phyloP scores from a whole-genome alignment of 148 eudicot genomes.

The Selenicereus undatus region DNA sequence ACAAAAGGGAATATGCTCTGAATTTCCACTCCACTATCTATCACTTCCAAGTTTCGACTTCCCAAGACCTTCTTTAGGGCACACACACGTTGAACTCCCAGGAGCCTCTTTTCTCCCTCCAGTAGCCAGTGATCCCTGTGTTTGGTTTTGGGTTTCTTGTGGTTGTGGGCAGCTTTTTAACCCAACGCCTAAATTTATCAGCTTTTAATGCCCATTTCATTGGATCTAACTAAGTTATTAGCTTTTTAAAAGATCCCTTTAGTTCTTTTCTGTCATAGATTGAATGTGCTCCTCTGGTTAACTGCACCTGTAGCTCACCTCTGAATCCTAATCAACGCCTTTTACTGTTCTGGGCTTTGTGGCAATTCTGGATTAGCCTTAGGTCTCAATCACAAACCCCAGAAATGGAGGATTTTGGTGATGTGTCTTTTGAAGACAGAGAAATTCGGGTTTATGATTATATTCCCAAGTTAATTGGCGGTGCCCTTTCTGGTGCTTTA shows the following conservation, averaged over 20 bases:
- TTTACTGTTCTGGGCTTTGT: neutral
- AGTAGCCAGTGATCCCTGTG: neutral
- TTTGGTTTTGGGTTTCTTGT: neutral
- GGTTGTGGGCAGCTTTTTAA: constrained; percentile 12
- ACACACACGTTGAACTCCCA: neutral
- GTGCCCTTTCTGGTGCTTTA: constrained; percentile 55
- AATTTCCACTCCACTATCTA: constrained; percentile 6
- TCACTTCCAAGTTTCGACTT: neutral
- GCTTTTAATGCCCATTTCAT: constrained; percentile 25
- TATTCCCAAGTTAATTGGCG: constrained; percentile 39
- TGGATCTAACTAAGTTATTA: constrained; percentile 16
- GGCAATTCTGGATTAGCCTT: neutral
- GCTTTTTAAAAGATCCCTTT: neutral
- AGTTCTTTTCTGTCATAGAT: neutral
- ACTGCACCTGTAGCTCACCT: constrained; percentile 15
- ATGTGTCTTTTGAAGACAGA: constrained; percentile 24
- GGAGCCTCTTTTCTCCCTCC: neutral
- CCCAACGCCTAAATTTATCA: constrained; percentile 15
- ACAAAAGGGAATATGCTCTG: neutral
- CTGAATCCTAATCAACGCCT: neutral
- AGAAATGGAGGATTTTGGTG: constrained; percentile 36
- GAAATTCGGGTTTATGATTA: constrained; percentile 36
- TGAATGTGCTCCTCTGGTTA: constrained; percentile 4
- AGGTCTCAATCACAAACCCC: neutral
- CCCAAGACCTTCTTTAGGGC: neutral